These are phyloP conservation scores for Pelagomonas calceolata DNA, from an alignment of 108 stramenopile species.

Conservation along the genomic window DNA sequence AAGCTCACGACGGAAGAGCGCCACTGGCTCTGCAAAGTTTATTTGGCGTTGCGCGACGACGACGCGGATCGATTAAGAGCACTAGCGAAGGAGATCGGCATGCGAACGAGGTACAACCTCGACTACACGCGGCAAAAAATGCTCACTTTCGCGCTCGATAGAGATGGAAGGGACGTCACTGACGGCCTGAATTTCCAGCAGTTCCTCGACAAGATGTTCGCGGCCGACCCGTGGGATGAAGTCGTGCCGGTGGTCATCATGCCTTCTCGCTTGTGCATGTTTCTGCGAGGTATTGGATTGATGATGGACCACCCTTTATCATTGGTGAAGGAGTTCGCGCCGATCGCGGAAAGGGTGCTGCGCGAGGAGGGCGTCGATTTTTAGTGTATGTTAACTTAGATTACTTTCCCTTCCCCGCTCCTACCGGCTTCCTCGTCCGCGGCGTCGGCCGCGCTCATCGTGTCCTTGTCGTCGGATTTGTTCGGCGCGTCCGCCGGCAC, in stretches of 20 bases:
- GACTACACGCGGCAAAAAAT: conserved; percentile 49
- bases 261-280: conserved; percentile 48
- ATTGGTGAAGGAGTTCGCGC: conserved; percentile 55
- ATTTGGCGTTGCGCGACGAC: conserved; percentile 60
- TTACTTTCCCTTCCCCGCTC: too few relatives aligned
- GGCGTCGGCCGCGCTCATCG: too few relatives aligned
- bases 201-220: conserved; percentile 62
- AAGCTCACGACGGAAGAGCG: conserved; percentile 47
- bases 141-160: conserved; percentile 39
- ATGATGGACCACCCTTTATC: conserved; percentile 59
- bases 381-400: too few relatives aligned
- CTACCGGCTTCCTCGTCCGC: too few relatives aligned
- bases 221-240: conserved; percentile 49
- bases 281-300: conserved; percentile 58
- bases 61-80: conserved; percentile 39
- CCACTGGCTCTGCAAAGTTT: conserved; percentile 50
- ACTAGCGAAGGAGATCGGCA: conserved; percentile 52
- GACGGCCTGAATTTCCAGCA: conserved; percentile 65
- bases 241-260: conserved; percentile 58
- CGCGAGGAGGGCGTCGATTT: conserved; percentile 30
- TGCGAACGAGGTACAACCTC: conserved; percentile 31
- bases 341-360: conserved; percentile 58
- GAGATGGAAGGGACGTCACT: conserved; percentile 50
- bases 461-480: too few relatives aligned
- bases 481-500: too few relatives aligned